Base-by-base conservation (phyloP, 306 rosid species). In the Astragalus glycyphyllos region DNA sequence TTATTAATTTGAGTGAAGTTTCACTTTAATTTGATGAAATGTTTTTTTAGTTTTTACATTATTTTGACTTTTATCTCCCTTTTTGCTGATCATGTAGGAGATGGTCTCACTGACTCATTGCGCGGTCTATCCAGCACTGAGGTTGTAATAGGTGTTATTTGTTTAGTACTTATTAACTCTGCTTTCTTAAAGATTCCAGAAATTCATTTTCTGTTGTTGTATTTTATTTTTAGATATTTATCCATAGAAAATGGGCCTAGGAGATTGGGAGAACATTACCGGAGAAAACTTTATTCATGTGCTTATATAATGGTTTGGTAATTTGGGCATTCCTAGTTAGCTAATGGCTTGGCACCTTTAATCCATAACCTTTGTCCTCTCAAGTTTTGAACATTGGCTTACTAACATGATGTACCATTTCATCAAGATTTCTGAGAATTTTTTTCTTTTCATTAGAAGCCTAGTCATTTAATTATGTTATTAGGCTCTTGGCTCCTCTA, bases 61-160 rank as follows among this genome's bases (percentile, higher is more conserved):
- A 61, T 64, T 23, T 44, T 44, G 40, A 6, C 10, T 56, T 53
- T 56, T 44, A 44, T 42, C 14, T 8, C 42, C 8, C 58, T 58
- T 58, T 67, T 32, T 82, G 44, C 45, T 75, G 60, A 37, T 73
- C 67, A 47, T 83, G 71, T 68, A 93, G 98, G 96, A 66, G 97
- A 93, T 73, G 97, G 97, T 58, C 98, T 93, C 79, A 88, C 94
- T 0, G 94, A 93, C 72, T 87, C 89, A 11, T 74, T 90, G 80
- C 93, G 77, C 16, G 94, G 85, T 80, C 78, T 93, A 69, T 93
- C 98, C 44, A 90, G 93, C 81, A 57, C 82, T 44, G 92, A 93
- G 93, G 98, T 93, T 81, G 65, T 62, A 34, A 51, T 46, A 72
- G 35, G 10, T 45, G 20, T 35, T 14, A 41, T 58, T 51, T 69